Evolutionary conservation across 1,284 basidiomycete genomes (phyloP).

Genomic region (Malassezia japonica): DNA sequence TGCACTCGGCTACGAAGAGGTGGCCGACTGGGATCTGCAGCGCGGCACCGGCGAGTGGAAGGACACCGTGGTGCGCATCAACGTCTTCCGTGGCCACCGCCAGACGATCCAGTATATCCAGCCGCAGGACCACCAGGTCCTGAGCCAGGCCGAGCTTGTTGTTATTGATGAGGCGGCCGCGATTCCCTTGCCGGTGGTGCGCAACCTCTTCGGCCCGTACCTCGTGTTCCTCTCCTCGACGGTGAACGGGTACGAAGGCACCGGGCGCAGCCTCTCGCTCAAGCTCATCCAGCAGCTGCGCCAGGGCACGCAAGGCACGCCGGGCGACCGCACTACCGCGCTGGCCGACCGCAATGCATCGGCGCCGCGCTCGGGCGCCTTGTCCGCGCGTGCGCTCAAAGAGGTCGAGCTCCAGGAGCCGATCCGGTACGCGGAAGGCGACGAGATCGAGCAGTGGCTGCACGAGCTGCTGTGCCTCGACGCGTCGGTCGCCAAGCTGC

Average conservation of each 20-base stretch:
- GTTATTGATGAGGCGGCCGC: conserved; percentile 98
- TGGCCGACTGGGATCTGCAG: conserved; percentile 90
- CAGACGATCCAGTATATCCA: conserved; percentile 64
- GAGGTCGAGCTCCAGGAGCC: conserved; percentile 93
- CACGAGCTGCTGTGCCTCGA: conserved; percentile 85
- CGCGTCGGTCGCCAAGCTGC: conserved; percentile 27
- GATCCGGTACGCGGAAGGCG: conserved; percentile 79
- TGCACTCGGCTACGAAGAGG: conserved; percentile 88
- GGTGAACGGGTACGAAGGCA: conserved; percentile 98
- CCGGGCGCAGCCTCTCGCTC: conserved; percentile 88
- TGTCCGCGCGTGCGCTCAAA: conserved; percentile 63
- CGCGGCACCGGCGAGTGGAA: conserved; percentile 95
- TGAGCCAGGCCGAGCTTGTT: conserved; percentile 93
- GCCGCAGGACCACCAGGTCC: conserved; percentile 90
- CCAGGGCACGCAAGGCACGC: conserved; percentile 56
- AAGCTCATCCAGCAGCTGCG: conserved; percentile 96
- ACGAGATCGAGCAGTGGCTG: conserved; percentile 89
- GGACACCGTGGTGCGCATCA: conserved; percentile 89
- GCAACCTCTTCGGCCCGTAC: conserved; percentile 90
- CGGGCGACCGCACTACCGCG: conserved; percentile 52
- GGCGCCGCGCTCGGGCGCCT: conserved; percentile 54
- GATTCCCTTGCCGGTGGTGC: conserved; percentile 87
- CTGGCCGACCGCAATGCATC: conserved; percentile 51
- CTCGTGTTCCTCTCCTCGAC: conserved; percentile 97
- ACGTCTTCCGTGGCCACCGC: conserved; percentile 63